A percentile compares a stretch with the other conserved stretches of the same genome.
Conservation (phyloP, 2,329 filamentous ascomycete species). For the Monosporascus sp. region DNA sequence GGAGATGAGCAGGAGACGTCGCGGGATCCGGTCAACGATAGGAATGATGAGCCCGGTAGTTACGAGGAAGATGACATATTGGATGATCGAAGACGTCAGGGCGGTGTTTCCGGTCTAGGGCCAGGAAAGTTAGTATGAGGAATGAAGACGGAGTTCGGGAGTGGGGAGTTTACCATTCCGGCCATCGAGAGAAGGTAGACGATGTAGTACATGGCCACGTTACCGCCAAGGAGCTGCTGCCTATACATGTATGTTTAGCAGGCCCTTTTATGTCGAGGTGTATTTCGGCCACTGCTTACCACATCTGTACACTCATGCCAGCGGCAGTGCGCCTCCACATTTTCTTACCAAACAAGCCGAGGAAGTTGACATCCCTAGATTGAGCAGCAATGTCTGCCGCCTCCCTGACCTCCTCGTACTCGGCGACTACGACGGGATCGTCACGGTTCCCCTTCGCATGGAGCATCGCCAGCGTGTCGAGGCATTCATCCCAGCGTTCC, state of each 20-base stretch:
- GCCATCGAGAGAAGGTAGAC: constrained; percentile 60
- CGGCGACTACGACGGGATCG: constrained; percentile 41
- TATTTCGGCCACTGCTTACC: constrained; percentile 7
- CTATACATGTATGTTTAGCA: constrained; percentile 7
- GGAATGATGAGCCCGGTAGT: constrained; percentile 46
- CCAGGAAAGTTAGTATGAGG: not conserved
- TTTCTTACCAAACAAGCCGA: constrained; percentile 39
- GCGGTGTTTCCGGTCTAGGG: constrained; percentile 20
- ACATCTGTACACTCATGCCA: constrained; percentile 49
- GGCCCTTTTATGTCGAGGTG: not conserved
- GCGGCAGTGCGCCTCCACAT: constrained; percentile 48
- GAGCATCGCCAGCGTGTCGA: constrained; percentile 9
- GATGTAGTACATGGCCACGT: constrained; percentile 56
- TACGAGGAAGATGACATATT: constrained; percentile 51
- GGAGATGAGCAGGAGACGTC: constrained; percentile 39
- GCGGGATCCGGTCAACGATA: constrained; percentile 44
- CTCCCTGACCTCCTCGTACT: constrained; percentile 27
- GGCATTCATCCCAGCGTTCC: constrained; percentile 34
- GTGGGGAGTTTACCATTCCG: constrained; percentile 30
- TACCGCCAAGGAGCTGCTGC: constrained; percentile 53
- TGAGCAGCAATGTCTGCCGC: constrained; percentile 33
- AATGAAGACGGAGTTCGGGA: not conserved
- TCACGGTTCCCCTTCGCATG: constrained; percentile 19
- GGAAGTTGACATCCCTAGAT: constrained; percentile 32
- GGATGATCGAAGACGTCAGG: constrained; percentile 47